Evolutionary conservation across 352 stramenopile species (phyloP).

Genomic region (Thalassiosira livingstoniorum): DNA sequence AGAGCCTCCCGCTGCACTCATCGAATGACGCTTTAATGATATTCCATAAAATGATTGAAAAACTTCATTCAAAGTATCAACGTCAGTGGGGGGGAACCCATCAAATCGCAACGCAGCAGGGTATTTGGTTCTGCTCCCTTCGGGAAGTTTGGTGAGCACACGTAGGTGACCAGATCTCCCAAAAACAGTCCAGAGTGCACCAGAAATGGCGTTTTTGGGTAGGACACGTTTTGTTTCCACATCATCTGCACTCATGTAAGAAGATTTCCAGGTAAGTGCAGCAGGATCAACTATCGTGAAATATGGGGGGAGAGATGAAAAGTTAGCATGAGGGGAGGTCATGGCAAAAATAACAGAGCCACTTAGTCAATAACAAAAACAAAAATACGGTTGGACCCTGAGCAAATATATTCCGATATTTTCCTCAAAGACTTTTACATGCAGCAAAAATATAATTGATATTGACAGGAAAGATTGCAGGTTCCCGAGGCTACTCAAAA

Average conservation of each 20-base stretch:
- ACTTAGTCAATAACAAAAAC: too few relatives aligned
- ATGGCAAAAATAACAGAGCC: too few relatives aligned
- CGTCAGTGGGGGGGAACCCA: slow-evolving; percentile 80
- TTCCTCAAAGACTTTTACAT: too few relatives aligned
- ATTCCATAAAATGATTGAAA: slow-evolving; percentile 86
- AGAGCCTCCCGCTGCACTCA: slow-evolving; percentile 90
- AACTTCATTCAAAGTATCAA: slow-evolving; percentile 66
- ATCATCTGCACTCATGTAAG: slow-evolving; percentile 59
- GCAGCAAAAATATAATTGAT: too few relatives aligned
- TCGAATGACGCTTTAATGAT: slow-evolving; percentile 90
- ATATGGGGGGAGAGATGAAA: too few relatives aligned
- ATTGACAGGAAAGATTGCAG: too few relatives aligned
- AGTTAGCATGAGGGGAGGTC: too few relatives aligned
- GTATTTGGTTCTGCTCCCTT: slow-evolving; percentile 37
- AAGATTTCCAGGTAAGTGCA: slow-evolving; percentile 81
- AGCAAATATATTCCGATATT: too few relatives aligned
- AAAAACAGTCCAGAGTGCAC: slow-evolving; percentile 85
- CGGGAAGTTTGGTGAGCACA: slow-evolving; percentile 70
- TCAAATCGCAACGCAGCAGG: slow-evolving; percentile 79
- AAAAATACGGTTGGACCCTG: too few relatives aligned
- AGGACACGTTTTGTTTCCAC: slow-evolving; percentile 55
- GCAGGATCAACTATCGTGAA: slow-evolving; percentile 44
- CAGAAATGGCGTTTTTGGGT: slow-evolving; percentile 57
- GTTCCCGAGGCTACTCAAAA: too few relatives aligned
- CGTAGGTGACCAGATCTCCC: slow-evolving; percentile 85